Evolutionary conservation across 148 eudicot species (phyloP), one percentile per base, ranked within the genome.

Genomic region (Fagopyrum esculentum): DNA sequence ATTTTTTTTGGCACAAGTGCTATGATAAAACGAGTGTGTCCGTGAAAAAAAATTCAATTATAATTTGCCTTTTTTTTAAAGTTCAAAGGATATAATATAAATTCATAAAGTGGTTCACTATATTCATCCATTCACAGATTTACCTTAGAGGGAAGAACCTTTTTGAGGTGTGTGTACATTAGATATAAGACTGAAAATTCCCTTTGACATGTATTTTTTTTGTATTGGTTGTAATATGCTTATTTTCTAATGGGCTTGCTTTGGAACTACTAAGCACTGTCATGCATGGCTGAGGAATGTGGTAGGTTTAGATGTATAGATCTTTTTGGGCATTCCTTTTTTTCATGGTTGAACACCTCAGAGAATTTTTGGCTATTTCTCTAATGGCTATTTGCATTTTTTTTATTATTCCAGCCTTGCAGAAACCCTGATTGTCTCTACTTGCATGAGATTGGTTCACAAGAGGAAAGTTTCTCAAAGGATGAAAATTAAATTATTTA

Each of bases 261-360:
- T 95, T 86, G 98, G 98, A 75, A 95, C 98, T 45, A 95, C 97
- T 19, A 95, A 95, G 82, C 92, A 92, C 75, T 95, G 98, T 81
- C 98, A 95, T 82, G 87, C 97, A 60, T 92, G 98, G 98, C 87
- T 95, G 80, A 87, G 96, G 76, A 95, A 88, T 75, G 80, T 82
- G 96, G 98, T 95, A 95, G 79, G 88, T 11, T 73, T 50, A 29
- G 30, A 57, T 57, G 29, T 57, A 57, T 64, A 1, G 45, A 35
- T 64, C 17, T 35, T 12, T 35, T 64, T 35, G 70, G n/a, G 3
- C 29, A 6, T 60, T 26, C 13, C 66, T 29, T 9, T 69, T 6
- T 11, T 44, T 16, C 29, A 48, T 71, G 40, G 13, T 71, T 71
- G 30, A 22, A 46, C 30, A 45, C 0, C 40, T 6, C 3, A 52